Percentiles rank a stretch among this genome's conserved stretches.
phyloP scores from a whole-genome alignment of 257 asterid species.

The Rauvolfia tetraphylla region DNA sequence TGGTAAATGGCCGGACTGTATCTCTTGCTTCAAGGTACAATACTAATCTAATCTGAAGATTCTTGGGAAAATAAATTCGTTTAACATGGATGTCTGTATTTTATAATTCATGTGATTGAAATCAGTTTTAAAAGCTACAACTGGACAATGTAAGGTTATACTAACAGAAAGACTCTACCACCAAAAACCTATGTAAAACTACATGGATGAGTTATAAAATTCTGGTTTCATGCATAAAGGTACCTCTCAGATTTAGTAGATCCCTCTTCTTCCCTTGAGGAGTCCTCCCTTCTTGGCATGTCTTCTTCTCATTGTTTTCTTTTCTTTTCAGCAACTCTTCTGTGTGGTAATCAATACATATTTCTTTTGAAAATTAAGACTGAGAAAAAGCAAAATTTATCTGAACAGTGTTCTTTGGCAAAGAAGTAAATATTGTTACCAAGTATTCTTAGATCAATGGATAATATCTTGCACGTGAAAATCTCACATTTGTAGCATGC shows the following conservation, averaged over 20 bases:
- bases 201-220: background rate
- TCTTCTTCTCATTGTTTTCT: background rate
- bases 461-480: background rate
- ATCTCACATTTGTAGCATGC: background rate
- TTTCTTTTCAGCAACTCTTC: background rate
- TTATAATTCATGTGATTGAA: background rate
- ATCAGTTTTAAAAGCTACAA: background rate
- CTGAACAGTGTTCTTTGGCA: background rate
- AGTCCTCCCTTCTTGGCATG: too few species aligned
- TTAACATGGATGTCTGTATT: background rate
- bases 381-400: background rate
- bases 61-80: background rate
- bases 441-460: background rate
- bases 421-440: background rate
- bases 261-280: background rate
- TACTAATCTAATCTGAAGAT: background rate
- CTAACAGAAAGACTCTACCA: background rate
- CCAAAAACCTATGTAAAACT: background rate
- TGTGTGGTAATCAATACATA: background rate
- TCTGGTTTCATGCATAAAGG: background rate
- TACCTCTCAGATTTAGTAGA: background rate
- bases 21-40: constrained; percentile 66
- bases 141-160: background rate
- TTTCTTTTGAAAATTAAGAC: too few species aligned
- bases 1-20: constrained; percentile 50